Conservation (phyloP, 257 asterid genomes). For the Nyctanthes arbortristis region DNA sequence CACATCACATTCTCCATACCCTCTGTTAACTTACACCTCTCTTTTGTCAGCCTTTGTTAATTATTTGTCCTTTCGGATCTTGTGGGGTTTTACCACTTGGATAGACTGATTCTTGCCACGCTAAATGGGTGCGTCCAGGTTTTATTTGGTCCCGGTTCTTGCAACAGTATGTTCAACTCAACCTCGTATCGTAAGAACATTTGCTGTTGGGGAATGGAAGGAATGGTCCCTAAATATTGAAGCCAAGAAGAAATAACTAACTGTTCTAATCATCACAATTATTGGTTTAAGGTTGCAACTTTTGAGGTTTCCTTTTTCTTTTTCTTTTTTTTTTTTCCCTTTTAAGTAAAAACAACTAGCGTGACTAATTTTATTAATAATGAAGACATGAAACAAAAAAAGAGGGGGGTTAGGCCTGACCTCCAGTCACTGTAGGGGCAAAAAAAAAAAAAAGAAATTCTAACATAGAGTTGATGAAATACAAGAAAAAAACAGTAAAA, state of each 20-base stretch:
- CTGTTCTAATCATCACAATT: background rate
- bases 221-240: background rate
- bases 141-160: background rate
- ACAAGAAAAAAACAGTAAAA: too few species aligned
- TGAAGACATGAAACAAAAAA: too few species aligned
- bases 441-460: too few species aligned
- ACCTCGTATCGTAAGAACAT: background rate
- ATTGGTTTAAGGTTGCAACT: background rate
- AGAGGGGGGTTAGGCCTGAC: too few species aligned
- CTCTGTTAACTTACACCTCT: slow-evolving; percentile 3
- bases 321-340: too few species aligned
- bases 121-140: background rate
- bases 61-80: background rate
- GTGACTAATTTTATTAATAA: too few species aligned
- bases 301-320: too few species aligned
- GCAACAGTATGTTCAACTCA: too few species aligned
- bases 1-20: slow-evolving; percentile 20
- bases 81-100: slow-evolving; percentile 35
- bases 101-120: slow-evolving; percentile 12
- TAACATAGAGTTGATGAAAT: too few species aligned
- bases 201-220: background rate
- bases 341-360: too few species aligned
- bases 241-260: background rate
- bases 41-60: slow-evolving; percentile 6
- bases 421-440: too few species aligned